Conservation (phyloP, 2,329 filamentous ascomycete species). For the Cercospora janseana region DNA sequence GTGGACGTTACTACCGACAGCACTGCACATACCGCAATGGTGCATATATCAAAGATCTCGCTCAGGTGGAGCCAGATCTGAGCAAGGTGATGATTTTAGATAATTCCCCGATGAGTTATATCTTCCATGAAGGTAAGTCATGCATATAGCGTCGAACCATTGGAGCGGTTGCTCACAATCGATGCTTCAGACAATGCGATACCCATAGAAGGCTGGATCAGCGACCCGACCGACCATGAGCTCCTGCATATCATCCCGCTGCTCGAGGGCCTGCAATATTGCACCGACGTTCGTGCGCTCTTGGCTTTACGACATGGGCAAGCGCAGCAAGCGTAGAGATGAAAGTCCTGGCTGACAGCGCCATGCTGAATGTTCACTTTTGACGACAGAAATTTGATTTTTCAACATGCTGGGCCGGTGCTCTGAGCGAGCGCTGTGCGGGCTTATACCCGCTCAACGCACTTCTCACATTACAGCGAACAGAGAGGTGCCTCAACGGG, state of each 20-base stretch:
- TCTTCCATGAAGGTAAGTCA: conserved; percentile 88
- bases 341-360: background rate
- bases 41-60: conserved; percentile 96
- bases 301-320: conserved; percentile 87
- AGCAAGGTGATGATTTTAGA: conserved; percentile 99
- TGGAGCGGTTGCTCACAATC: conserved; percentile 10
- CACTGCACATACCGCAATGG: conserved; percentile 95
- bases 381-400: background rate
- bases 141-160: background rate
- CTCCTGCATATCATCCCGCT: conserved; percentile 88
- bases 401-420: background rate
- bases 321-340: conserved; percentile 38
- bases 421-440: background rate
- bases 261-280: conserved; percentile 91
- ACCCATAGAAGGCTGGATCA: conserved; percentile 99
- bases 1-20: conserved; percentile 88
- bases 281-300: conserved; percentile 89
- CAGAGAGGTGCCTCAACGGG: too few relatives aligned
- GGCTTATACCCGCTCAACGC: background rate
- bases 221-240: conserved; percentile 94
- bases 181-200: conserved; percentile 81
- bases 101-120: conserved; percentile 96
- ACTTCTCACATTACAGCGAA: background rate
- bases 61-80: conserved; percentile 91
- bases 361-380: background rate